A percentile compares a stretch with the other conserved stretches of the same genome.
These are phyloP conservation scores for Xylaria scruposa DNA, from an alignment of 495 filamentous ascomycete species.

Conservation along the genomic window DNA sequence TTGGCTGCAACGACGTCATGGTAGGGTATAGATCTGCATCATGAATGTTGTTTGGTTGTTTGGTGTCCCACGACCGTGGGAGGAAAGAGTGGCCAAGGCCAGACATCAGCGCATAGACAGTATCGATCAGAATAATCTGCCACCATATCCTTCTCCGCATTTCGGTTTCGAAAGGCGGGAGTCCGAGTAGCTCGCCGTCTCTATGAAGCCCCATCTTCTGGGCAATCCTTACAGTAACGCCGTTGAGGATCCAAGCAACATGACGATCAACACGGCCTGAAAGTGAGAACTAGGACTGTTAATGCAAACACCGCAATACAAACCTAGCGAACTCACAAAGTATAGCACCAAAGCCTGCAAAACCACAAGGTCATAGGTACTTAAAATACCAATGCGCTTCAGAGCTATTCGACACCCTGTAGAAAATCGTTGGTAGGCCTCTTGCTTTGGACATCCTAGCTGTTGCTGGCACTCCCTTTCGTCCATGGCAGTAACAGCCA, in stretches of 20 bases:
- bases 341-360: slow-evolving; percentile 62
- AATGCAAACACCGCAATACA: slow-evolving; percentile 21
- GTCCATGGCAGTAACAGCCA: slow-evolving; percentile 53
- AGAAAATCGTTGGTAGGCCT: slow-evolving; percentile 49
- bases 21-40: slow-evolving; percentile 64
- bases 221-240: slow-evolving; percentile 68
- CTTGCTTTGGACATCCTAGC: slow-evolving; percentile 53
- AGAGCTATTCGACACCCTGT: slow-evolving; percentile 56
- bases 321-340: slow-evolving; percentile 47
- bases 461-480: slow-evolving; percentile 57
- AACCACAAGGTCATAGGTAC: slow-evolving; percentile 57
- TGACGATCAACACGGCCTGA: slow-evolving; percentile 59
- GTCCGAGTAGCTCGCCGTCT: slow-evolving; percentile 69
- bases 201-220: slow-evolving; percentile 77
- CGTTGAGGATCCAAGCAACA: slow-evolving; percentile 58
- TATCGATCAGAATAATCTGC: slow-evolving; percentile 73
- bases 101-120: slow-evolving; percentile 62
- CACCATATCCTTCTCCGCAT: slow-evolving; percentile 75
- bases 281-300: slow-evolving; percentile 52
- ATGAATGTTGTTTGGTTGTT: slow-evolving; percentile 60
- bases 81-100: slow-evolving; percentile 65
- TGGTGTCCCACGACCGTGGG: slow-evolving; percentile 55
- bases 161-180: slow-evolving; percentile 71
- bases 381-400: slow-evolving; percentile 57
- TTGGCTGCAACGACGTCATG: slow-evolving; percentile 60